phyloP scores from a whole-genome alignment of 805 yeast species.

The Yamadazyma phyllophila region DNA sequence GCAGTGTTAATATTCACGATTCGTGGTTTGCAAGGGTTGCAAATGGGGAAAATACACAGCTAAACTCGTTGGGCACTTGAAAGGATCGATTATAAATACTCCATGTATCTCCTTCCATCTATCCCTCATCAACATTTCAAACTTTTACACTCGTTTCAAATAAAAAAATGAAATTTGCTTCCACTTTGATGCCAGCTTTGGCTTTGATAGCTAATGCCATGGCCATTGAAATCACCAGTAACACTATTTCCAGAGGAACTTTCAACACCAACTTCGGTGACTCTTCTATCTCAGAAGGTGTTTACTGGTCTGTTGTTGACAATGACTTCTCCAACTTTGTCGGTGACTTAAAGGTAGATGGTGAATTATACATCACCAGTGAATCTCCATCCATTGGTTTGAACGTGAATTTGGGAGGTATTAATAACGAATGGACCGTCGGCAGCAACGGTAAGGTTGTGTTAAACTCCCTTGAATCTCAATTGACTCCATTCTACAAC shows the following conservation, averaged over 20 bases:
- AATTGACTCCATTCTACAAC: slow-evolving; percentile 20
- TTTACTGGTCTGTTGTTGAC: slow-evolving; percentile 26
- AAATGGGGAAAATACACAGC: too few relatives aligned
- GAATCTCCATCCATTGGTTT: slow-evolving; percentile 18
- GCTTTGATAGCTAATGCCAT: slow-evolving; percentile 16
- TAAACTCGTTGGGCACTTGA: too few relatives aligned
- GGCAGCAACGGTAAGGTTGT: slow-evolving; percentile 21
- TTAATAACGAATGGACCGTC: slow-evolving; percentile 11
- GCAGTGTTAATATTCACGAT: too few relatives aligned
- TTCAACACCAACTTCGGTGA: slow-evolving; percentile 18
- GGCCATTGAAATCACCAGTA: slow-evolving; percentile 13
- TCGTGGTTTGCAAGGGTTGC: too few relatives aligned
- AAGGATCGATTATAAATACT: not conserved
- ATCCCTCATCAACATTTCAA: not conserved
- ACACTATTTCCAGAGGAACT: slow-evolving; percentile 16
- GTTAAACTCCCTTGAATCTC: slow-evolving; percentile 22
- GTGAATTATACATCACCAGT: slow-evolving; percentile 24
- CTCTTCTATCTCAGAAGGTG: slow-evolving; percentile 22
- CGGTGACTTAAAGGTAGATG: slow-evolving; percentile 23
- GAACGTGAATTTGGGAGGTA: slow-evolving; percentile 16
- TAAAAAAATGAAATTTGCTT: slow-evolving; percentile 12
- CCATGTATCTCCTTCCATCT: not conserved
- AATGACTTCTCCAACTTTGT: slow-evolving; percentile 20
- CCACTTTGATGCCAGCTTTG: slow-evolving; percentile 14
- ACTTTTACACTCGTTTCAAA: slow-evolving; percentile 13